phyloP scores from a whole-genome alignment of 2,329 filamentous ascomycete species.

The Ceratocystis cacaofunesta region DNA sequence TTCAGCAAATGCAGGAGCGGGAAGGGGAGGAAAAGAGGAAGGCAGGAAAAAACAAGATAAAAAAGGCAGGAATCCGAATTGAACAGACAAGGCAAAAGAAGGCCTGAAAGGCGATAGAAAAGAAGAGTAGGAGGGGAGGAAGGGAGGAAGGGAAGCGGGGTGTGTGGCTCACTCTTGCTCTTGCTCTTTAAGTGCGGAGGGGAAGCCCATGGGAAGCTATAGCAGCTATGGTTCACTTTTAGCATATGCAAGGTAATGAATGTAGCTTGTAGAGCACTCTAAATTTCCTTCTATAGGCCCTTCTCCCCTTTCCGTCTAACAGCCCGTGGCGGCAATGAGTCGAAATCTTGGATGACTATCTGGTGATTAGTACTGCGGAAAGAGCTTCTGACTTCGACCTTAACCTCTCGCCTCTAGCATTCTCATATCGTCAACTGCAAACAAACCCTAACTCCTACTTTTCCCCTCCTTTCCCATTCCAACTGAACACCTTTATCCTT shows the following conservation, averaged over 20 bases:
- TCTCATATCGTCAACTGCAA: not conserved
- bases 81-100: not conserved
- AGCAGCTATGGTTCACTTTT: too few species aligned
- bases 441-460: not conserved
- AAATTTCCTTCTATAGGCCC: too few species aligned
- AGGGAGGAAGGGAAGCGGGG: constrained; percentile 15
- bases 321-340: too few species aligned
- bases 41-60: constrained; percentile 16
- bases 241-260: too few species aligned
- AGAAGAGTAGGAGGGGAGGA: constrained; percentile 6
- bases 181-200: not conserved
- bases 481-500: constrained; percentile 1
- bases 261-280: too few species aligned
- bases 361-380: too few species aligned
- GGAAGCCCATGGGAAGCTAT: not conserved
- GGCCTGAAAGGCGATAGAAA: not conserved
- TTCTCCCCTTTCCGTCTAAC: too few species aligned
- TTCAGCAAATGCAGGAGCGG: constrained; percentile 17
- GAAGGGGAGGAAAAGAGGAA: constrained; percentile 8
- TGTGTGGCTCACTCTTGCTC: not conserved
- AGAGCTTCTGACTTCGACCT: not conserved
- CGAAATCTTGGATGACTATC: too few species aligned
- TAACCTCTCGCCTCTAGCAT: not conserved
- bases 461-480: not conserved
- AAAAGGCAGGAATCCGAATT: not conserved